Evolutionary conservation across 2,329 filamentous ascomycete genomes (phyloP), one percentile per base, ranked within the genome.

Genomic region (Domatiomyces catenatus): DNA sequence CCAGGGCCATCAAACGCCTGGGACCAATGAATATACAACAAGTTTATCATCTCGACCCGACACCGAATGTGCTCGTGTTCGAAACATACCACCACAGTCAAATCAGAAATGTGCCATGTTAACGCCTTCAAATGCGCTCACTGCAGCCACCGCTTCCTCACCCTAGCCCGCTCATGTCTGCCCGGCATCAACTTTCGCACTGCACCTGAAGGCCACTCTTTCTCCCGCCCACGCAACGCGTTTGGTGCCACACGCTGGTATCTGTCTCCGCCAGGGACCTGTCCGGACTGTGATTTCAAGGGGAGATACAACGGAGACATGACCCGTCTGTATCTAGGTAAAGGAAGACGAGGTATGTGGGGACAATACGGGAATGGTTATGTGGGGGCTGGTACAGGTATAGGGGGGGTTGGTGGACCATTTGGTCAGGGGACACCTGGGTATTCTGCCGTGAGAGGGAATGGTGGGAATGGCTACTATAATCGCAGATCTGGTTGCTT

Each of bases 121-220:
- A 65, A 65, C 15, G 63, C 67, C 47, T 72, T 68, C 62, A 66
- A 68, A 56, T 73, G 71, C 0, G 61, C 62, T 5, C 65, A 63
- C 47, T 76, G 74, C 60, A 59, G 60, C 6, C 73, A 75, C 54
- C 63, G 67, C 24, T 77, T 73, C 72, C 60, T 75, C 49, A 67
- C 66, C 20, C 69, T 76, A 56, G 62, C 62, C 20, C 60, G 65
- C 10, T 67, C 70, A 7, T 76, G 74, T 59, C 61, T 59, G 4
- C 54, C 59, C 36, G 56, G 53, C 50, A 50, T 50, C 46, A 61
- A 56, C 32, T 66, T 67, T 53, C 50, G 28, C 26, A 48, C 48
- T 6, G 22, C 48, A 8, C 51, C 51, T n/a, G 24, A 5, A 3
- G 39, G 22, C 12, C 58, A 59, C 50, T 22, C 50, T 32, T 58